Conservation (phyloP, 208 protist genomes). For the Crithidia acanthocephali region DNA sequence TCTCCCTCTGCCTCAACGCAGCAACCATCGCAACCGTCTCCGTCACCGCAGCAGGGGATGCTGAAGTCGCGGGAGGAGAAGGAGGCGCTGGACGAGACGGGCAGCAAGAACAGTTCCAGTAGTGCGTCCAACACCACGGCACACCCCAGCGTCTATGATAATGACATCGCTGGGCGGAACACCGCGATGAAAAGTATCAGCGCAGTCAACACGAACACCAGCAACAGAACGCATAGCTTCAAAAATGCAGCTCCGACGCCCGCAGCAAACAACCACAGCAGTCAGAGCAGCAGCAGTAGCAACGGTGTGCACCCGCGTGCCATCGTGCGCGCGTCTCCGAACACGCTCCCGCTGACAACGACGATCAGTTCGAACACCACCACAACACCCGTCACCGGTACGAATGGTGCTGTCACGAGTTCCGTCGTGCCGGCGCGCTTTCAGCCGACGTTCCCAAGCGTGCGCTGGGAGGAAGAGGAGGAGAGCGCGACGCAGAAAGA, state of each 20-base stretch:
- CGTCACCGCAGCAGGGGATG: too few species aligned
- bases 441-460: conserved; percentile 1
- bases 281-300: not conserved
- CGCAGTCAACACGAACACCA: not conserved
- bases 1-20: not conserved
- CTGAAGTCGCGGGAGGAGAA: not conserved
- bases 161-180: not conserved
- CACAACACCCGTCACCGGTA: not conserved
- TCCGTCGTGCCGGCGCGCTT: conserved; percentile 5
- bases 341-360: conserved; percentile 9
- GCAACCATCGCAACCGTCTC: not conserved
- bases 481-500: not conserved
- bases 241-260: not conserved
- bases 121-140: not conserved
- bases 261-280: not conserved
- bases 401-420: not conserved
- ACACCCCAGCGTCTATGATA: not conserved
- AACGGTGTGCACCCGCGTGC: not conserved
- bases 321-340: not conserved
- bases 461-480: conserved; percentile 1
- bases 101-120: not conserved
- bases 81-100: not conserved
- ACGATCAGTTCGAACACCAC: not conserved
- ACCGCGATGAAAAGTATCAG: not conserved
- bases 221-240: not conserved